Conservation (phyloP, 306 rosid species). For the Cucurbita moschata region DNA sequence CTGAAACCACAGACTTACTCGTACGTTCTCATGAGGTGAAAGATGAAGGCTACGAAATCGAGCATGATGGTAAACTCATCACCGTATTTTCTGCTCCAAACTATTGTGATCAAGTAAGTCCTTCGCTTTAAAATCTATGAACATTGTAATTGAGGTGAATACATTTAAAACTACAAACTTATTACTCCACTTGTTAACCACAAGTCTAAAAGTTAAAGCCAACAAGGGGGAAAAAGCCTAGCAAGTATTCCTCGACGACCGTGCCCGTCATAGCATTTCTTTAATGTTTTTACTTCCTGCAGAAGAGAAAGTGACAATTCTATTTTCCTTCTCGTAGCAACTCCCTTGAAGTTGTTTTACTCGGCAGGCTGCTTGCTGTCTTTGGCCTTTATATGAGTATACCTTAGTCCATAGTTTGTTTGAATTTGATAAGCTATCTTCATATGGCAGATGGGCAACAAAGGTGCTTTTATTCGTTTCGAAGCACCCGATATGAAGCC, state of each 20-base stretch:
- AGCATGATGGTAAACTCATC: conserved; percentile 90
- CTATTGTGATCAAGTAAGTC: conserved; percentile 91
- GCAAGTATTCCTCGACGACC: not conserved
- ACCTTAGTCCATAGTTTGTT: not conserved
- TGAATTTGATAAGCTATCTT: not conserved
- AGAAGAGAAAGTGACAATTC: not conserved
- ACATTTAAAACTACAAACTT: not conserved
- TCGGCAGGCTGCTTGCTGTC: not conserved
- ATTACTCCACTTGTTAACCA: not conserved
- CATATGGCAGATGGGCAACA: conserved; percentile 85
- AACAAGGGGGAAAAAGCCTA: not conserved
- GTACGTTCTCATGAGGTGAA: conserved; percentile 97
- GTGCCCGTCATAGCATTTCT: not conserved
- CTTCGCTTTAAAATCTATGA: not conserved
- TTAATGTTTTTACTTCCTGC: not conserved
- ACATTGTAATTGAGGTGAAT: not conserved
- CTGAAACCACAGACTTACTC: conserved; percentile 53
- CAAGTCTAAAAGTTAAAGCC: not conserved
- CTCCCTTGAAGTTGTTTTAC: not conserved
- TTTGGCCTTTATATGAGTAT: not conserved
- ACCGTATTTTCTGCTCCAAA: conserved; percentile 98
- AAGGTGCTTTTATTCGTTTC: conserved; percentile 89
- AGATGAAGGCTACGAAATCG: conserved; percentile 94
- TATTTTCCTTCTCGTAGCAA: not conserved
- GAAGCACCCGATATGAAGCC: conserved; percentile 83